Conservation (phyloP, 768 basidiomycete species). For the Tricholomella constricta region DNA sequence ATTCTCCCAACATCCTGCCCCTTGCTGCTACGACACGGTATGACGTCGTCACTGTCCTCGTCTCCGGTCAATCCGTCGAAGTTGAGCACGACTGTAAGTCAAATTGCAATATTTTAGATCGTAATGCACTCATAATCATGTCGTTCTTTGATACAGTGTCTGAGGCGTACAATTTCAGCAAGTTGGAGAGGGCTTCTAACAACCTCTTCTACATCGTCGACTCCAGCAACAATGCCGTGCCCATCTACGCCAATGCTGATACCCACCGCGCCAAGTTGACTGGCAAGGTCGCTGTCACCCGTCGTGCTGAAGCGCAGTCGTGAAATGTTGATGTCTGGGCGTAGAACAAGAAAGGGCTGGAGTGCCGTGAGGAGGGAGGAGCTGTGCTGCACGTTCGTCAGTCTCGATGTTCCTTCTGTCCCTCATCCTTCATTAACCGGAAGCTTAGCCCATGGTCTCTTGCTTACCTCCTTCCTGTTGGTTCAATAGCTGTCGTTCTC, state of each 20-base stretch:
- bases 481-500: too few species aligned
- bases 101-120: neutral
- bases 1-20: too few species aligned
- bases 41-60: slow-evolving; percentile 39
- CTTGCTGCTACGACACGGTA: too few species aligned
- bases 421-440: too few species aligned
- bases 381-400: too few species aligned
- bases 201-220: slow-evolving; percentile 46
- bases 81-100: slow-evolving; percentile 43
- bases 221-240: slow-evolving; percentile 27
- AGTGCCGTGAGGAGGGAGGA: too few species aligned
- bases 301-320: slow-evolving; percentile 31
- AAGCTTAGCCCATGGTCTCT: too few species aligned
- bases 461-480: too few species aligned
- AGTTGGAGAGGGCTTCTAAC: slow-evolving; percentile 37
- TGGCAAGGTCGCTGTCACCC: slow-evolving; percentile 40
- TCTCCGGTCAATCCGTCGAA: slow-evolving; percentile 37
- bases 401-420: too few species aligned
- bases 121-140: neutral
- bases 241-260: slow-evolving; percentile 36
- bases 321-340: too few species aligned
- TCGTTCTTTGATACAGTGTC: slow-evolving; percentile 34
- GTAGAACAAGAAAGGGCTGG: too few species aligned
- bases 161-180: slow-evolving; percentile 50
- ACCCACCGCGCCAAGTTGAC: slow-evolving; percentile 38